Conservation (phyloP, 2,329 filamentous ascomycete genomes). For the Keithomyces neogunnii region DNA sequence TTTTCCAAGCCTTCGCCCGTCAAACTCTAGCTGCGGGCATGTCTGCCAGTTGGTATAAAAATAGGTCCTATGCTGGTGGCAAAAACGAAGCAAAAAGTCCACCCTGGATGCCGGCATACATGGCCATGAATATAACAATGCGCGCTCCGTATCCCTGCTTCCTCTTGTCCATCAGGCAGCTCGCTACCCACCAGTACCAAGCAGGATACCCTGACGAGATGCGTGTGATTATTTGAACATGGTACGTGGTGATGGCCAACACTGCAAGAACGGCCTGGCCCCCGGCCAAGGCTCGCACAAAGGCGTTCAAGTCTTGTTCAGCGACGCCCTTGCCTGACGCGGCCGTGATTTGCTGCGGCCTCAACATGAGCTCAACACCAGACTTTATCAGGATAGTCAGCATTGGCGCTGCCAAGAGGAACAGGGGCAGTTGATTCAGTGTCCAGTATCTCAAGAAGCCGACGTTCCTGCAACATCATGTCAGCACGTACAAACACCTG, state of each 20-base stretch:
- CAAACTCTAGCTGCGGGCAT: too few species aligned
- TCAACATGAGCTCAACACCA: constrained; percentile 31
- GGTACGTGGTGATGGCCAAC: constrained; percentile 70
- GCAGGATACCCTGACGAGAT: constrained; percentile 81
- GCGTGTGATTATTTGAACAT: constrained; percentile 89
- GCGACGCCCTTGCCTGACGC: constrained; percentile 3
- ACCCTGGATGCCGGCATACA: constrained; percentile 78
- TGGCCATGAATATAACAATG: constrained; percentile 59
- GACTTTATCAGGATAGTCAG: constrained; percentile 56
- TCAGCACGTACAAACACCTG: neutral
- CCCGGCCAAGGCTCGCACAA: constrained; percentile 54
- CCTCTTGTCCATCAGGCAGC: constrained; percentile 27
- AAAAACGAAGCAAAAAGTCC: constrained; percentile 83
- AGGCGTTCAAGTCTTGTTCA: constrained; percentile 6
- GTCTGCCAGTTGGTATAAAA: neutral
- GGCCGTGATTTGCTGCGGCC: constrained; percentile 8
- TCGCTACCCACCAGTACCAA: constrained; percentile 79
- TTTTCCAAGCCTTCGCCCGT: too few species aligned
- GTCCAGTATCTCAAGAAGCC: constrained; percentile 92
- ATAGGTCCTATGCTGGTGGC: constrained; percentile 62
- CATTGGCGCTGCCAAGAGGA: constrained; percentile 74
- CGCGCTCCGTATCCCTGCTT: constrained; percentile 22
- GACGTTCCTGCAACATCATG: constrained; percentile 55
- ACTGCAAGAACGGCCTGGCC: constrained; percentile 64
- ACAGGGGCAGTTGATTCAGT: constrained; percentile 74